Percentiles rank a stretch among this genome's conserved stretches.
Conservation (phyloP, 371 early-diverging fungal species). For the Mortierella sp. region DNA sequence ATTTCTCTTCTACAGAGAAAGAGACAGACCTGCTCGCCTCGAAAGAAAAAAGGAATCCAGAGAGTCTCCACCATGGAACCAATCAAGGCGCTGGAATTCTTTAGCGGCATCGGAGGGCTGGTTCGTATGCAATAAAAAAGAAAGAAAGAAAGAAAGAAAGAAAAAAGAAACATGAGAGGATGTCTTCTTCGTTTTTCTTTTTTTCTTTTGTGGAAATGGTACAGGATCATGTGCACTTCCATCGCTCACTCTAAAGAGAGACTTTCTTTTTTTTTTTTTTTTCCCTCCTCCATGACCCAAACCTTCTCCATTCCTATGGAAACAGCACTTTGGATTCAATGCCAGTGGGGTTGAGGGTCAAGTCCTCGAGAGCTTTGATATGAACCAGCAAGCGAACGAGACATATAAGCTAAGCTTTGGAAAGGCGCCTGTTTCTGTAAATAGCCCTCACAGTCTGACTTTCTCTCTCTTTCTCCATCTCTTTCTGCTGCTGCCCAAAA, state of each 20-base stretch:
- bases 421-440: slow-evolving; percentile 63
- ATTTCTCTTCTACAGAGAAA: no score
- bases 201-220: background rate
- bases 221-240: background rate
- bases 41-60: no score
- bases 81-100: slow-evolving; percentile 76
- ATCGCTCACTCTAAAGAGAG: background rate
- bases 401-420: slow-evolving; percentile 75
- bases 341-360: slow-evolving; percentile 59
- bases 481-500: background rate
- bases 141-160: slow-evolving; percentile 2
- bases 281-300: background rate
- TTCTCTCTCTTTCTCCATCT: slow-evolving; percentile 2
- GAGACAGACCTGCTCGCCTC: no score
- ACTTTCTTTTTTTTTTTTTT: background rate
- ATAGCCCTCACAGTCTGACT: background rate
- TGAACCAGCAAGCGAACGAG: slow-evolving; percentile 77
- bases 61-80: slow-evolving; percentile 22
- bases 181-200: background rate
- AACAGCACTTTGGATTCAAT: slow-evolving; percentile 71
- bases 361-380: slow-evolving; percentile 73
- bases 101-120: slow-evolving; percentile 81
- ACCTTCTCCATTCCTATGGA: no score
- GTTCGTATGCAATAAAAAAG: slow-evolving; percentile 38
- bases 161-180: background rate